Evolutionary conservation across 768 basidiomycete genomes (phyloP).

Genomic region (Boletus speciosus): DNA sequence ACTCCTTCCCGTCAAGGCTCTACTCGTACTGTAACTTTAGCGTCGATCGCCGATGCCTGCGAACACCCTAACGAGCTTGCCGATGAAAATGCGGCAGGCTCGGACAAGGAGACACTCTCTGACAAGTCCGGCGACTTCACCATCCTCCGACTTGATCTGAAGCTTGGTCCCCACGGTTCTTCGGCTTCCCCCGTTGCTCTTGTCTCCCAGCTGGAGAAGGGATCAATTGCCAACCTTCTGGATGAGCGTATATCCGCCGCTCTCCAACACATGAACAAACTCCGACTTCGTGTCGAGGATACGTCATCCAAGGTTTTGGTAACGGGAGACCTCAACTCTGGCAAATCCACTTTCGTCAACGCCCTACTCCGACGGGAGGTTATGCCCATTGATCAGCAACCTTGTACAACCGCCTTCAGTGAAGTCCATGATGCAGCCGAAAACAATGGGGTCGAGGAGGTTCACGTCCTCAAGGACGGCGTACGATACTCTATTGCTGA

Average conservation of each 20-base stretch:
- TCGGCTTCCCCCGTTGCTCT: conserved; percentile 62
- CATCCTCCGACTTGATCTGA: conserved; percentile 89
- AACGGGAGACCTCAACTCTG: conserved; percentile 96
- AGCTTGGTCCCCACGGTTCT: conserved; percentile 74
- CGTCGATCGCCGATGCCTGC: conserved; percentile 46
- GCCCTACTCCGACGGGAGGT: conserved; percentile 85
- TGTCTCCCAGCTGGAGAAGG: conserved; percentile 88
- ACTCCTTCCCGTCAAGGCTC: conserved; percentile 46
- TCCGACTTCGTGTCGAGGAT: conserved; percentile 84
- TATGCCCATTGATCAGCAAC: conserved; percentile 98
- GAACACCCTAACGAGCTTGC: conserved; percentile 24
- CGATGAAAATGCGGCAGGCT: conserved; percentile 21
- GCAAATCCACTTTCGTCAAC: conserved; percentile 98
- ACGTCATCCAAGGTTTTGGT: conserved; percentile 95
- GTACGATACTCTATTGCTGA: conserved; percentile 66
- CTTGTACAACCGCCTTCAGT: conserved; percentile 95
- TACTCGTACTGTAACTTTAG: conserved; percentile 57
- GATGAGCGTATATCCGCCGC: conserved; percentile 79
- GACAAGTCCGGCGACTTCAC: conserved; percentile 63
- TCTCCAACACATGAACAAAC: conserved; percentile 75
- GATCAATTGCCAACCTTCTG: conserved; percentile 87
- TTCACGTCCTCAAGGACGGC: conserved; percentile 75
- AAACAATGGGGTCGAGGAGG: conserved; percentile 76
- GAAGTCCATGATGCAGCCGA: conserved; percentile 91
- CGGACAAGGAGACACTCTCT: conserved; percentile 37